A percentile compares a stretch with the other conserved stretches of the same genome.
Conservation (phyloP, 352 stramenopile species). For the Globisporangium paroecandrum region DNA sequence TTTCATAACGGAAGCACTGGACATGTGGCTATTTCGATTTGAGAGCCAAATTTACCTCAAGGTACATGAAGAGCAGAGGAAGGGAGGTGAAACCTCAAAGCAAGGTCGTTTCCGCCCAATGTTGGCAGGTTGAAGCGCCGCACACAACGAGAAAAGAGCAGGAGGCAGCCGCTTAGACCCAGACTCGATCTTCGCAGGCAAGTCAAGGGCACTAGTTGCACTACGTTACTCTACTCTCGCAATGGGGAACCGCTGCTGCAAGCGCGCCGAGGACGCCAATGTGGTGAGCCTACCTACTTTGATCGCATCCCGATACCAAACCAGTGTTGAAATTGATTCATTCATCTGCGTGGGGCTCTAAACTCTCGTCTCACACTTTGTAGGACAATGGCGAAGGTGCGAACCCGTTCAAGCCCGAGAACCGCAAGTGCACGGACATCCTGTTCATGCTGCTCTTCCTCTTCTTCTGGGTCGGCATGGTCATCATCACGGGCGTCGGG, state of each 20-base stretch:
- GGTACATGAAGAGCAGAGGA: not conserved
- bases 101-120: not conserved
- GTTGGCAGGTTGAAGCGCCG: not conserved
- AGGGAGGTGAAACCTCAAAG: not conserved
- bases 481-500: constrained; percentile 58
- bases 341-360: not conserved
- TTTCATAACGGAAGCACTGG: not conserved
- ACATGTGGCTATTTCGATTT: not conserved
- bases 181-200: too few relatives aligned
- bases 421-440: constrained; percentile 76
- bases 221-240: not conserved
- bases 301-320: not conserved
- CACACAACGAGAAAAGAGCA: not conserved
- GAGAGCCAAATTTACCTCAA: not conserved
- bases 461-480: constrained; percentile 57
- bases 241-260: constrained; percentile 29
- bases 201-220: too few relatives aligned
- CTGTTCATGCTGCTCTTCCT: constrained; percentile 63
- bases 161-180: too few relatives aligned
- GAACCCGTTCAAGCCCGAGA: constrained; percentile 68
- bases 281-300: not conserved
- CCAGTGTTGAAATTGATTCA: not conserved
- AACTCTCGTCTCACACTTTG: not conserved
- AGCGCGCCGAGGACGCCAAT: constrained; percentile 14
- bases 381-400: constrained; percentile 25